These are phyloP conservation scores for Chytridiales sp. DNA, from an alignment of 371 early-diverging fungal species.

Conservation along the genomic window DNA sequence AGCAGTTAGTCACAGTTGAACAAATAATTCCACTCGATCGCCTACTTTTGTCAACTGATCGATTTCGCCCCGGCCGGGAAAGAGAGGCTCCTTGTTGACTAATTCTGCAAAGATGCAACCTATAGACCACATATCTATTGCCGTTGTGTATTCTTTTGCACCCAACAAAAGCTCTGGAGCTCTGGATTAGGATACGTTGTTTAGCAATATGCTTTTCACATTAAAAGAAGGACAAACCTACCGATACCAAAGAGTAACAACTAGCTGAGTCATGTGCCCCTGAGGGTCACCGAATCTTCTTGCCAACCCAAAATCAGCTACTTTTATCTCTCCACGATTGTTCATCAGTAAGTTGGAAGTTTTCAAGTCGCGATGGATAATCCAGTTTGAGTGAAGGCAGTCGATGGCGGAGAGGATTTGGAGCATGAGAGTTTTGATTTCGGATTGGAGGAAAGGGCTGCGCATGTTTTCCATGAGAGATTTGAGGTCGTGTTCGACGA, in stretches of 20 bases:
- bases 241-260: conserved; percentile 98
- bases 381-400: conserved; percentile 92
- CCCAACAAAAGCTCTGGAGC: conserved; percentile 98
- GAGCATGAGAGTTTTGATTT: conserved; percentile 88
- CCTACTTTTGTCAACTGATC: conserved; percentile 92
- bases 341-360: conserved; percentile 92
- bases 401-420: conserved; percentile 85
- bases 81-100: conserved; percentile 79
- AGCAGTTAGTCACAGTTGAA: neutral
- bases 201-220: neutral
- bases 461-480: conserved; percentile 85
- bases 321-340: conserved; percentile 80
- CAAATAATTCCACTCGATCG: conserved; percentile 25
- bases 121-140: conserved; percentile 98
- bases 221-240: conserved; percentile 10
- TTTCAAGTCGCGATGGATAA: conserved; percentile 96
- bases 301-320: conserved; percentile 96
- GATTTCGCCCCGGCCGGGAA: conserved; percentile 94
- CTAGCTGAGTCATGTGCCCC: conserved; percentile 93
- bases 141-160: conserved; percentile 83
- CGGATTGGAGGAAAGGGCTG: conserved; percentile 75
- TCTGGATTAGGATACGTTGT: conserved; percentile 56
- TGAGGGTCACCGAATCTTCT: conserved; percentile 86
- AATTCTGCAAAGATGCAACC: conserved; percentile 98
- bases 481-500: conserved; percentile 92